These are phyloP conservation scores for Cubamyces lactineus DNA, from an alignment of 768 basidiomycete species.

Conservation along the genomic window DNA sequence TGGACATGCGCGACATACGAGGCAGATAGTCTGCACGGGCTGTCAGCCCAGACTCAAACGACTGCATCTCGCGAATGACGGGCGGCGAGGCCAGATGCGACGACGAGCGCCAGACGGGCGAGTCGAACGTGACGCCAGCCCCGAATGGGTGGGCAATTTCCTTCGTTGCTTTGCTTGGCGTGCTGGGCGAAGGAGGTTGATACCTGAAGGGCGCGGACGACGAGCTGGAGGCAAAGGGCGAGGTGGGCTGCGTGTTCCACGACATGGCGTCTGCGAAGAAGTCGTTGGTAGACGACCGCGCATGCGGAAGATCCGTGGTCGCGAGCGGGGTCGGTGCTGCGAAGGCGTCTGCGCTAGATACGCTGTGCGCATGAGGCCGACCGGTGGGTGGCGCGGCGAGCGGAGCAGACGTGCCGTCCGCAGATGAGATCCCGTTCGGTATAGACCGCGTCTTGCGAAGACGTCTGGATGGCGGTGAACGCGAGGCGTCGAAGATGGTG, in stretches of 20 bases:
- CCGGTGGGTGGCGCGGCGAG: slow-evolving; percentile 41
- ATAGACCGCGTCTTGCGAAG: slow-evolving; percentile 78
- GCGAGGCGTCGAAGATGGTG: slow-evolving; percentile 27
- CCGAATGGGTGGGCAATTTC: slow-evolving; percentile 65
- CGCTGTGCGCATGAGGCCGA: slow-evolving; percentile 77
- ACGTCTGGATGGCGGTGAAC: slow-evolving; percentile 48
- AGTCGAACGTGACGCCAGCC: slow-evolving; percentile 60
- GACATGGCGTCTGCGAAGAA: slow-evolving; percentile 70
- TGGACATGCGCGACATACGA: slow-evolving; percentile 24
- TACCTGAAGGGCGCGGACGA: slow-evolving; percentile 32
- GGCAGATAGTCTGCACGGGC: slow-evolving; percentile 55
- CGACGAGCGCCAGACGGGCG: slow-evolving; percentile 52
- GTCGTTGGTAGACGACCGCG: slow-evolving; percentile 42
- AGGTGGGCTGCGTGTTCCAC: slow-evolving; percentile 49
- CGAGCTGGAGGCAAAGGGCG: slow-evolving; percentile 40
- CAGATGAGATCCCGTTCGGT: slow-evolving; percentile 47
- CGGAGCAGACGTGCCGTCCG: slow-evolving; percentile 10
- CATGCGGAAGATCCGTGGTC: slow-evolving; percentile 31
- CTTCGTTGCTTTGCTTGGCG: slow-evolving; percentile 12
- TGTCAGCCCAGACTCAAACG: slow-evolving; percentile 82
- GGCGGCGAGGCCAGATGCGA: slow-evolving; percentile 42
- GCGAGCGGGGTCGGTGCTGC: slow-evolving; percentile 38
- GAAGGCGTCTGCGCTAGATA: slow-evolving; percentile 69
- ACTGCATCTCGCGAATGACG: slow-evolving; percentile 81
- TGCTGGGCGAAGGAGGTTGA: slow-evolving; percentile 15